These are phyloP conservation scores for Aspergillaceae sp. DNA, from an alignment of 2,329 filamentous ascomycete species.

Conservation along the genomic window DNA sequence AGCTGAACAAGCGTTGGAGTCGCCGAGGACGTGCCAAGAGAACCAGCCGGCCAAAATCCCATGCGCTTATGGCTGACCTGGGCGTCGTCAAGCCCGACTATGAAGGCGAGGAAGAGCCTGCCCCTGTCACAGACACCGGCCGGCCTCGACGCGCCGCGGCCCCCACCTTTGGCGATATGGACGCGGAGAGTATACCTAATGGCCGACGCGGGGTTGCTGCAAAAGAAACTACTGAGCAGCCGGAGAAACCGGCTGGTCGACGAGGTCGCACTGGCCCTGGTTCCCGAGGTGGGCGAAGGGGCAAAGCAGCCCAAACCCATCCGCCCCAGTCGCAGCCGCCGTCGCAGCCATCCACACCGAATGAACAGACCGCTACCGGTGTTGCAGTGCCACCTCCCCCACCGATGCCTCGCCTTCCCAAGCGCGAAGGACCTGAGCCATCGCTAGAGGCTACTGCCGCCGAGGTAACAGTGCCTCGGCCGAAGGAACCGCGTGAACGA, in stretches of 20 bases:
- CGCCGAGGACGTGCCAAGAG: slow-evolving; percentile 32
- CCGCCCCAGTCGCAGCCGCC: slow-evolving; percentile 22
- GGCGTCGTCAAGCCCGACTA: slow-evolving; percentile 35
- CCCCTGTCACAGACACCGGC: slow-evolving; percentile 43
- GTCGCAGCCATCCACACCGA: slow-evolving; percentile 3
- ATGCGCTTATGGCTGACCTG: slow-evolving; percentile 41
- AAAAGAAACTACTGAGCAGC: slow-evolving; percentile 26
- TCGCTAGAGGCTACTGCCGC: slow-evolving; percentile 9
- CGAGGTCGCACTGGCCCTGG: slow-evolving; percentile 26
- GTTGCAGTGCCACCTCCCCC: slow-evolving; percentile 3
- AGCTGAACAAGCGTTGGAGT: slow-evolving; percentile 39
- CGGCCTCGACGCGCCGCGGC: slow-evolving; percentile 42
- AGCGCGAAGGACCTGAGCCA: slow-evolving; percentile 17
- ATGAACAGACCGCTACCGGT: slow-evolving; percentile 6
- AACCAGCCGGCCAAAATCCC: slow-evolving; percentile 37
- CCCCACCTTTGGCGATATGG: slow-evolving; percentile 39
- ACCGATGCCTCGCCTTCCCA: slow-evolving; percentile 17
- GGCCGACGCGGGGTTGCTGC: slow-evolving; percentile 25
- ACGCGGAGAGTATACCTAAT: slow-evolving; percentile 25
- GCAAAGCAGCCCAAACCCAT: slow-evolving; percentile 22
- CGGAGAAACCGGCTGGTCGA: slow-evolving; percentile 27
- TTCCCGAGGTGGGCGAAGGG: slow-evolving; percentile 27
- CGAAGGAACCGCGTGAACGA: slow-evolving; percentile 22
- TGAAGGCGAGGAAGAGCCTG: slow-evolving; percentile 37
- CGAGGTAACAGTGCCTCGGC: slow-evolving; percentile 11